Conservation (phyloP, 2,329 filamentous ascomycete species). For the Talaromyces sp. region DNA sequence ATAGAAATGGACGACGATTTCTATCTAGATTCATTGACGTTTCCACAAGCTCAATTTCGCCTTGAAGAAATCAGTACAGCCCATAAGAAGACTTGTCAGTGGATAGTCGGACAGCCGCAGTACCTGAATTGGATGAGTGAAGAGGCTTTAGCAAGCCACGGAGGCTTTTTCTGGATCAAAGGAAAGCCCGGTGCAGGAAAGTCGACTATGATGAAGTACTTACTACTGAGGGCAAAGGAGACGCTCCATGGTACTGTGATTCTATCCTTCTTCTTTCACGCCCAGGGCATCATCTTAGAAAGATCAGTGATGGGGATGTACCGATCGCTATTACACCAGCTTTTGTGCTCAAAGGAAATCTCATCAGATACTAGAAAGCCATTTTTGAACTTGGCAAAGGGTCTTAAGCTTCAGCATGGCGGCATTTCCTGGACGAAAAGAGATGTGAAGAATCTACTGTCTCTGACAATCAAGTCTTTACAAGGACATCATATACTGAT, state of each 20-base stretch:
- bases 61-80: neutral
- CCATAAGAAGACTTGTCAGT: constrained; percentile 8
- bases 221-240: constrained; percentile 8
- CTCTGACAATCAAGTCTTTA: constrained; percentile 17
- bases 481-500: constrained; percentile 15
- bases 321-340: constrained; percentile 24
- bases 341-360: constrained; percentile 21
- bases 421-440: constrained; percentile 22
- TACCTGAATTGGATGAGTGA: constrained; percentile 32
- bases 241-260: neutral
- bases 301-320: constrained; percentile 23
- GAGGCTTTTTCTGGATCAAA: constrained; percentile 36
- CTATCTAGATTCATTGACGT: too few relatives aligned
- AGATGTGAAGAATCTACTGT: constrained; percentile 9
- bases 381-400: neutral
- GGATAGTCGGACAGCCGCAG: constrained; percentile 3
- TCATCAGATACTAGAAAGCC: constrained; percentile 9
- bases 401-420: constrained; percentile 14
- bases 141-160: constrained; percentile 15
- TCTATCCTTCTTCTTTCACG: constrained; percentile 31
- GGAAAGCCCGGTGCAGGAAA: constrained; percentile 37
- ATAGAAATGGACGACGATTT: too few relatives aligned
- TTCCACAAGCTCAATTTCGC: too few relatives aligned
- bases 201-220: constrained; percentile 32
- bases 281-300: constrained; percentile 20